A percentile compares a stretch with the other conserved stretches of the same genome.
Evolutionary conservation across 2,329 filamentous ascomycete genomes (phyloP).

Genomic region (Cordyceps tenuipes): DNA sequence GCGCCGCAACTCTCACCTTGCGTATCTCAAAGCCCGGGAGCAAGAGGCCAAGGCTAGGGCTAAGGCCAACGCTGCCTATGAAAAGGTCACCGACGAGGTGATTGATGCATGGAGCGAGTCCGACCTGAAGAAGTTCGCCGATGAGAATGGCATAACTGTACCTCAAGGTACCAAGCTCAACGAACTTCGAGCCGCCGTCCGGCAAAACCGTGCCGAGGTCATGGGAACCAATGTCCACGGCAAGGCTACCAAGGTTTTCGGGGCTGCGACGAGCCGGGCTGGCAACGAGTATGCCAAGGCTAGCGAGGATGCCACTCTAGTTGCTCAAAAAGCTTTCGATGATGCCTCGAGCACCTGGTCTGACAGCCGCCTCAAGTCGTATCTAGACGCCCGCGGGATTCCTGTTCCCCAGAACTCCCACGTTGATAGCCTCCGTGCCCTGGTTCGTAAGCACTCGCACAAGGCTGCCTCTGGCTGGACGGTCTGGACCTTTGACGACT

Average conservation of each 20-base stretch:
- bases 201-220: slow-evolving; percentile 72
- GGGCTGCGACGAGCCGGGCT: slow-evolving; percentile 66
- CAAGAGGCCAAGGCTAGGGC: slow-evolving; percentile 52
- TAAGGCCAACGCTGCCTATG: slow-evolving; percentile 60
- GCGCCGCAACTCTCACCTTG: slow-evolving; percentile 81
- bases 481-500: slow-evolving; percentile 74
- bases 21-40: slow-evolving; percentile 59
- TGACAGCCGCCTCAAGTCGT: slow-evolving; percentile 68
- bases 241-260: slow-evolving; percentile 52
- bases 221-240: slow-evolving; percentile 55
- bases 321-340: slow-evolving; percentile 60
- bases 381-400: slow-evolving; percentile 66
- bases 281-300: slow-evolving; percentile 70
- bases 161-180: slow-evolving; percentile 88
- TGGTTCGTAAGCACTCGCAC: slow-evolving; percentile 65
- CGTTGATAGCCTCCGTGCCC: slow-evolving; percentile 63
- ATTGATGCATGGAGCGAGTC: slow-evolving; percentile 86
- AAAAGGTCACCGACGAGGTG: slow-evolving; percentile 70
- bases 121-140: slow-evolving; percentile 83
- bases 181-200: slow-evolving; percentile 80
- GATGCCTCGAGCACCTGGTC: slow-evolving; percentile 57
- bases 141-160: slow-evolving; percentile 78
- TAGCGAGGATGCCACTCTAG: slow-evolving; percentile 57
- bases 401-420: slow-evolving; percentile 65
- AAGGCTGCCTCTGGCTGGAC: slow-evolving; percentile 60